Conservation (phyloP, 805 yeast genomes). For the Ogataea wickerhamii region DNA sequence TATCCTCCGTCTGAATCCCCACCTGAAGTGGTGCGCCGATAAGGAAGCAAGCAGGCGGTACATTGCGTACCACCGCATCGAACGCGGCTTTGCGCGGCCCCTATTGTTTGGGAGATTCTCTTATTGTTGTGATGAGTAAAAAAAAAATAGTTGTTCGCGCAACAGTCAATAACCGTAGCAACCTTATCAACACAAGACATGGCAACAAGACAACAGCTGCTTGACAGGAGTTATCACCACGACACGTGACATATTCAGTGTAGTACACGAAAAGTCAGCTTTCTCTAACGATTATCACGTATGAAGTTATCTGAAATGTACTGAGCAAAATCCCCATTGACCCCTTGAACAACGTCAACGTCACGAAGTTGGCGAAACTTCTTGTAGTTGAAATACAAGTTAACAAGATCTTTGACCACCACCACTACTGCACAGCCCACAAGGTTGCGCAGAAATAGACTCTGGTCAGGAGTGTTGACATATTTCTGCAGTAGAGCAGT, state of each 20-base stretch:
- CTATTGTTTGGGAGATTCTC: not conserved
- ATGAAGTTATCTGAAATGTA: slow-evolving; percentile 12
- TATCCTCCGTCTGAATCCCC: no score
- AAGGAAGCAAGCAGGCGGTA: no score
- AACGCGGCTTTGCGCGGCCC: not conserved
- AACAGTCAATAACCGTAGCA: not conserved
- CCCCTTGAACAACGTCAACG: slow-evolving; percentile 20
- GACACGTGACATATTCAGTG: no score
- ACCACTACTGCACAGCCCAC: slow-evolving; percentile 32
- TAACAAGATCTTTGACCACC: slow-evolving; percentile 31
- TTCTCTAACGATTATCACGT: slow-evolving; percentile 1
- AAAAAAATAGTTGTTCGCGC: not conserved
- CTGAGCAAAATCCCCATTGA: slow-evolving; percentile 12
- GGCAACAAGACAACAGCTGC: no score
- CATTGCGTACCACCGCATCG: not conserved
- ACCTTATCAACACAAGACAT: no score
- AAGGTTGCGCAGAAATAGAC: slow-evolving; percentile 32
- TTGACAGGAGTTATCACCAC: no score
- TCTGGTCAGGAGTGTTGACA: slow-evolving; percentile 37
- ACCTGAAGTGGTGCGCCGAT: no score
- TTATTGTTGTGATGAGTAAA: no score
- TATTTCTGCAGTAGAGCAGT: slow-evolving; percentile 18
- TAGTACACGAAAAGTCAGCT: no score
- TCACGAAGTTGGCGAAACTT: slow-evolving; percentile 27
- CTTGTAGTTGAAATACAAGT: slow-evolving; percentile 32